Evolutionary conservation across 2,329 filamentous ascomycete species (phyloP).

Genomic region (Penicillium polonicum): DNA sequence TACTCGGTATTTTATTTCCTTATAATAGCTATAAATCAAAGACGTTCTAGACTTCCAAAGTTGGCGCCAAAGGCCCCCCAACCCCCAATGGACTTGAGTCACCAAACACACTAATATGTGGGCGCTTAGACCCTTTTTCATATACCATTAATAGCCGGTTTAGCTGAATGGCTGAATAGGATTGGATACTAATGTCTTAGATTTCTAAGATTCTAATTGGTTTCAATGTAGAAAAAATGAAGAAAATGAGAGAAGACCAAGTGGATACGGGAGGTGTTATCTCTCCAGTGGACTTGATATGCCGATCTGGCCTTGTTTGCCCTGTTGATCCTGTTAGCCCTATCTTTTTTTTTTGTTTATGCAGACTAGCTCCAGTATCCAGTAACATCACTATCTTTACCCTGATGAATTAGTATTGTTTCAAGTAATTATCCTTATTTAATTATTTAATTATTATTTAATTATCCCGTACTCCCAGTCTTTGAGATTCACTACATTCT

Average conservation of each 20-base stretch:
- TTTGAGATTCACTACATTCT: background rate
- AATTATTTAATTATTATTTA: background rate
- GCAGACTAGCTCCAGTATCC: background rate
- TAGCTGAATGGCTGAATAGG: background rate
- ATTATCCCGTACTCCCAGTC: background rate
- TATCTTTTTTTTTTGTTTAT: background rate
- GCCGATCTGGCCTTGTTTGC: background rate
- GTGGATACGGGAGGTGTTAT: background rate
- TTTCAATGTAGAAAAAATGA: background rate
- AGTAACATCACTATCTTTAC: background rate
- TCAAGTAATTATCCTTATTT: background rate
- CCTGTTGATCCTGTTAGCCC: no score
- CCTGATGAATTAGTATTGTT: background rate
- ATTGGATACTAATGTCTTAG: background rate
- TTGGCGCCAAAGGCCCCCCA: background rate
- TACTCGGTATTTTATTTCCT: background rate
- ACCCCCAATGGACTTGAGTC: background rate
- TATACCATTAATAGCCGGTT: background rate
- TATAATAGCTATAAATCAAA: no score
- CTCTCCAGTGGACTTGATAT: background rate
- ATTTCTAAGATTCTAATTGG: background rate
- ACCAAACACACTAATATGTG: background rate
- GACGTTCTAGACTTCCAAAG: no score
- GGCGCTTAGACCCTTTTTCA: background rate
- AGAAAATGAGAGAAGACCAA: background rate